Evolutionary conservation across 2,329 filamentous ascomycete species (phyloP), one percentile per base, ranked within the genome.

Genomic region (Scedosporium aurantiacum): DNA sequence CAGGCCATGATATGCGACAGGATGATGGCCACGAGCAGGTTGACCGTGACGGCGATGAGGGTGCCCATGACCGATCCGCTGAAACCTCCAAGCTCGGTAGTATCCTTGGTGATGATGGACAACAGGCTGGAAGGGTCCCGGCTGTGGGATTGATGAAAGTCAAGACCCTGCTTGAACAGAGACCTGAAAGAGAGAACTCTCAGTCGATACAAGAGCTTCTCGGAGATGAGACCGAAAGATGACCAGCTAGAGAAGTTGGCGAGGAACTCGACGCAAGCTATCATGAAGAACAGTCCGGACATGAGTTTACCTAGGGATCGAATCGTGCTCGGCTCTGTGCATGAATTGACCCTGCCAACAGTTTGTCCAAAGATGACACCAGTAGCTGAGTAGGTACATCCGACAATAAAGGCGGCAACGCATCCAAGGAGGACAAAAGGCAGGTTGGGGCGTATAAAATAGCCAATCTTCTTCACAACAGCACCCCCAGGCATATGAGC

Each of bases 51-150:
- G 0, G 86, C 85, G 62, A 90, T 83, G 21, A 89, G 73, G 0
- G 85, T 88, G 5, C 88, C 87, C 61, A 90, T 78, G 45, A 89
- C 86, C 4, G 85, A 87, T 8, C 88, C 88, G 61, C 83, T 88
- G 64, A 91, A 79, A 0, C 84, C 86, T 50, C 83, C 84, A 21
- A 91, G 73, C 0, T 85, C 81, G 25, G 83, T 84, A 1, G 84
- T 82, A 67, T 91, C 88, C 54, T 81, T 83, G 3, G 86, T 90
- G 64, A 91, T 87, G 65, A 86, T 81, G 0, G 83, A 84, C 2
- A 90, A 75, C 4, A 91, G 75, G 10, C 78, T 73, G 0, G 83
- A 78, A 0, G 88, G 84, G 1, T 79, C 85, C 25, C 86, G 80
- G 4, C 78, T 80, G 23, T 82, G 78, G 0, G 85, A 84, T 68